Evolutionary conservation across 768 basidiomycete species (phyloP).

Genomic region (Galerina sulciceps): DNA sequence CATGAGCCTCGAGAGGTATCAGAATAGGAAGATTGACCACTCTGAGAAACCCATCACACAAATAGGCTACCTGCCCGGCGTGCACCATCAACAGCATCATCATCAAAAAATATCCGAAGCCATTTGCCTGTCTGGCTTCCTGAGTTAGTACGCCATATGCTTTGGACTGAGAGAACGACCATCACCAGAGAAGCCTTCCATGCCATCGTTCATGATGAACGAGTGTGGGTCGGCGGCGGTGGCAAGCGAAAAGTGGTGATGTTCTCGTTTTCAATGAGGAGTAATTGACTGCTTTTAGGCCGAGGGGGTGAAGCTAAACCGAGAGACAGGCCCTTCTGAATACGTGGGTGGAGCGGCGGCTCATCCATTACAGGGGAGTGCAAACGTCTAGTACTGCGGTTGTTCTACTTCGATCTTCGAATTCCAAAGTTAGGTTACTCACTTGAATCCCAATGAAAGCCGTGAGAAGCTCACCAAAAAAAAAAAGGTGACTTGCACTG

Average conservation of each 20-base stretch:
- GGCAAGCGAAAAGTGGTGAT: conserved; percentile 12
- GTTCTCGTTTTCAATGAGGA: not conserved
- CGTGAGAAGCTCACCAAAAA: not conserved
- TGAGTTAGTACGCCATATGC: conserved; percentile 8
- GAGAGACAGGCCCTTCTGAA: conserved; percentile 10
- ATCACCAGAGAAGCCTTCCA: conserved; percentile 21
- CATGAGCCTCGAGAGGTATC: conserved; percentile 1
- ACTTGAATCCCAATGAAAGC: not conserved
- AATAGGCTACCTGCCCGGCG: conserved; percentile 1
- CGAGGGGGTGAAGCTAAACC: conserved; percentile 10
- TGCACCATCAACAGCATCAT: conserved; percentile 10
- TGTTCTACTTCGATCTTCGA: conserved; percentile 5
- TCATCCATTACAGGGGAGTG: not conserved
- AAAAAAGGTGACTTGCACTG: not conserved
- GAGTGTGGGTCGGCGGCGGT: conserved; percentile 21
- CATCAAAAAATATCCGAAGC: conserved; percentile 8
- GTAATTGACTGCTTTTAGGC: not conserved
- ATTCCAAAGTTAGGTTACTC: not conserved
- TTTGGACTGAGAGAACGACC: conserved; percentile 14
- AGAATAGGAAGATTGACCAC: not conserved
- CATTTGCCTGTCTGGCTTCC: conserved; percentile 5
- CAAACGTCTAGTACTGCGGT: not conserved
- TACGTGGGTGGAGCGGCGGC: not conserved
- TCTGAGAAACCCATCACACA: not conserved
- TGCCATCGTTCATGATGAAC: conserved; percentile 15